A percentile compares a stretch with the other conserved stretches of the same genome.
phyloP scores from a whole-genome alignment of 1,139 yeast genomes.

The Yamadazyma jaroonii region DNA sequence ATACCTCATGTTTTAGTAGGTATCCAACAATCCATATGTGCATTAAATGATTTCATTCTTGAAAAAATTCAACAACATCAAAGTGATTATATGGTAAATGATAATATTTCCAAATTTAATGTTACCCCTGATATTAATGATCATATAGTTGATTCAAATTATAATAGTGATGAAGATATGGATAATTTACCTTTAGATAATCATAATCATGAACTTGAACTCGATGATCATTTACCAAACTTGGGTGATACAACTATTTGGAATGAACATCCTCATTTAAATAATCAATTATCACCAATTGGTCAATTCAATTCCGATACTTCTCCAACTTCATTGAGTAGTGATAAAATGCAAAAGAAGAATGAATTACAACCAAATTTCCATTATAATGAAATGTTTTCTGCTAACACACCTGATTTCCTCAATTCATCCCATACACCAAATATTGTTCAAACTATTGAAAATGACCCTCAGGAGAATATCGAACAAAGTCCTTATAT shows the following conservation, averaged over 20 bases:
- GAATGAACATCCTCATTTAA: slow-evolving; percentile 19
- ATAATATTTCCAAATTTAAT: not conserved
- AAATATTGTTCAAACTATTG: slow-evolving; percentile 9
- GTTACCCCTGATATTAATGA: not conserved
- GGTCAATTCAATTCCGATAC: slow-evolving; percentile 24
- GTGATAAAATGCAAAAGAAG: slow-evolving; percentile 13
- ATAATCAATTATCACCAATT: slow-evolving; percentile 23
- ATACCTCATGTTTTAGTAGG: slow-evolving; percentile 59
- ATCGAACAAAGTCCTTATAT: slow-evolving; percentile 5
- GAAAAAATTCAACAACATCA: slow-evolving; percentile 32
- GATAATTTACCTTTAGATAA: slow-evolving; percentile 2
- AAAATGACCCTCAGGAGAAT: not conserved
- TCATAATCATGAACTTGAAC: slow-evolving; percentile 1
- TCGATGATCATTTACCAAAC: not conserved
- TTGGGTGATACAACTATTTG: slow-evolving; percentile 14
- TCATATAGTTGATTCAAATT: not conserved
- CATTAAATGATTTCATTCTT: slow-evolving; percentile 52
- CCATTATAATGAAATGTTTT: slow-evolving; percentile 22
- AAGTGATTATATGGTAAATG: slow-evolving; percentile 13
- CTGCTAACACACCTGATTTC: slow-evolving; percentile 31
- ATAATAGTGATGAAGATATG: slow-evolving; percentile 11
- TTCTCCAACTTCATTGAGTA: slow-evolving; percentile 22
- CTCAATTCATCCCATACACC: slow-evolving; percentile 25
- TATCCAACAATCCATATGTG: slow-evolving; percentile 47
- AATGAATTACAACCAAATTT: slow-evolving; percentile 11